Conservation (phyloP, 352 stramenopile genomes). For the Thalassiosira hispida region DNA sequence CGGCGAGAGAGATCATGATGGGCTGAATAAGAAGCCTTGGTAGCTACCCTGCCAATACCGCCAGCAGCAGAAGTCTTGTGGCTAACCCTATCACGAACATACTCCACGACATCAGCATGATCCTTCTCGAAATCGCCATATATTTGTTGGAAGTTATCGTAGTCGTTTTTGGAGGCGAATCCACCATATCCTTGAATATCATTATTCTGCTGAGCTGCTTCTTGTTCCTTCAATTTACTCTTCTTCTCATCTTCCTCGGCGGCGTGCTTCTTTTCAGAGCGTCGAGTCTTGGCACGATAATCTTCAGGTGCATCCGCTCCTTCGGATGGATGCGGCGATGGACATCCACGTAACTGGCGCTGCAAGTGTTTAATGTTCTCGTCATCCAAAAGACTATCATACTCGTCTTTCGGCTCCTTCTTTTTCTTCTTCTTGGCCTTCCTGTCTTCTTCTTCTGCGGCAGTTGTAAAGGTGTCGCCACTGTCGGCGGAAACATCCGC, state of each 20-base stretch:
- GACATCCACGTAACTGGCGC: conserved; percentile 12
- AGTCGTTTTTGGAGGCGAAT: conserved; percentile 9
- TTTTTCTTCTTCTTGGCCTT: not conserved
- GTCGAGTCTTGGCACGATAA: not conserved
- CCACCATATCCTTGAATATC: conserved; percentile 10
- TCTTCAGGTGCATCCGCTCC: not conserved
- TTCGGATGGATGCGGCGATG: conserved; percentile 5
- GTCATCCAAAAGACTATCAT: conserved; percentile 21
- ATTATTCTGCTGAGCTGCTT: not conserved
- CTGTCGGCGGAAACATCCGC: not conserved
- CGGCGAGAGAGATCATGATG: conserved; percentile 5
- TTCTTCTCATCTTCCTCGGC: not conserved
- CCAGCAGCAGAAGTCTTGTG: no score
- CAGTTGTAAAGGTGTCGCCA: not conserved
- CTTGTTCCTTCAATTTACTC: not conserved
- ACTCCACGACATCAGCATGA: conserved; percentile 8
- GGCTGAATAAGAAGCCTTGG: no score
- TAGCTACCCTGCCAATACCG: conserved; percentile 4
- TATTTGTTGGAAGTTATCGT: conserved; percentile 12
- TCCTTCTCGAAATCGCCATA: conserved; percentile 10
- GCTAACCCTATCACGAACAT: conserved; percentile 10
- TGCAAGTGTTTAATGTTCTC: conserved; percentile 10
- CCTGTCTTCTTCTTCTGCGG: not conserved
- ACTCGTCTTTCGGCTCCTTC: conserved; percentile 10
- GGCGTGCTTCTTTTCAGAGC: not conserved